Conservation (phyloP, 2,329 filamentous ascomycete species). For the Macroventuria anomochaeta region DNA sequence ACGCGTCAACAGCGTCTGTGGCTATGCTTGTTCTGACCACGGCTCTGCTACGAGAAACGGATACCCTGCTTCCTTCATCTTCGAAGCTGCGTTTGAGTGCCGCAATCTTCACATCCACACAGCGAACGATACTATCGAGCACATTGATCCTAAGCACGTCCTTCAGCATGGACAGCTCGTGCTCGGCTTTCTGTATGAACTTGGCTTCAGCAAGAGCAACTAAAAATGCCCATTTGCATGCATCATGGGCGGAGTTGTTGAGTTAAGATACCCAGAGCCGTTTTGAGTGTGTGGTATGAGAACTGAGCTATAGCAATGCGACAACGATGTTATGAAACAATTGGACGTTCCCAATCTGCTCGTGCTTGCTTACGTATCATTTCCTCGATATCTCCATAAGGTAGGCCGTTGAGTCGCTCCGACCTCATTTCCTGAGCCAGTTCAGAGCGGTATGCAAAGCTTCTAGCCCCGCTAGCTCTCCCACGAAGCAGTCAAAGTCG, state of each 20-base stretch:
- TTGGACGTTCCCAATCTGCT: no score
- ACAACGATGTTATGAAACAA: no score
- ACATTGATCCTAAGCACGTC: constrained; percentile 85
- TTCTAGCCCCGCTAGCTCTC: no score
- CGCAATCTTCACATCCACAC: constrained; percentile 71
- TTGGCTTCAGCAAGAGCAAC: constrained; percentile 47
- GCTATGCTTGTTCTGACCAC: constrained; percentile 81
- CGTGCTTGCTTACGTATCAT: no score
- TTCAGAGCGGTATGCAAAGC: no score
- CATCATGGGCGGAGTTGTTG: not conserved
- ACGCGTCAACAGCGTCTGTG: constrained; percentile 59
- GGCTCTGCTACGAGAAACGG: constrained; percentile 74
- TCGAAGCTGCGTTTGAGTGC: constrained; percentile 59
- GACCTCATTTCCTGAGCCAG: no score
- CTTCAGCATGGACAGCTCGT: constrained; percentile 85
- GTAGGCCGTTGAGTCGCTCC: no score
- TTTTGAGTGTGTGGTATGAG: no score
- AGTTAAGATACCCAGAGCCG: no score
- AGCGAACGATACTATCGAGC: constrained; percentile 71
- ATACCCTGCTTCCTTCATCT: constrained; percentile 75
- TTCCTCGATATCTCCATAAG: no score
- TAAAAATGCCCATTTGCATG: not conserved
- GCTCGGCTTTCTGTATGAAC: constrained; percentile 79
- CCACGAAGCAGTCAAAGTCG: no score
- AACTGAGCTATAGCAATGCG: no score